Percentiles rank a stretch among this genome's conserved stretches.
These are phyloP conservation scores for Hordeum marinum DNA, from an alignment of 176 grass and related monocot genomes.

Conservation along the genomic window DNA sequence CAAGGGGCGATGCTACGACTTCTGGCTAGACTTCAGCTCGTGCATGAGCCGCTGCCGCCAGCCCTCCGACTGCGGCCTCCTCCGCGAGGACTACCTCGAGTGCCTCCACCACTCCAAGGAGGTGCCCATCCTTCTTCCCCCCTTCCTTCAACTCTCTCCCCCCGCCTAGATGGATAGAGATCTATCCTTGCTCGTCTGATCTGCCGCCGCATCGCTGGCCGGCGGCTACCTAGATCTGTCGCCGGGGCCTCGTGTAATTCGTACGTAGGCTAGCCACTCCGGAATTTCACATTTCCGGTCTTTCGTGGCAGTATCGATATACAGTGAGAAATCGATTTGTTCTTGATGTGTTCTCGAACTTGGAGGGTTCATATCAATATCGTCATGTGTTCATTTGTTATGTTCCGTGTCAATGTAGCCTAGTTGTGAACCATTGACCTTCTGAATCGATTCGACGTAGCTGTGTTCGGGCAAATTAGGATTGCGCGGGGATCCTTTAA, in stretches of 20 bases:
- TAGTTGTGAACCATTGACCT: neutral
- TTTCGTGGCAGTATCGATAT: neutral
- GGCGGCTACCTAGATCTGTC: neutral
- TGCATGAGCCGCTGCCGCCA: constrained; percentile 96
- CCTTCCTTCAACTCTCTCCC: neutral
- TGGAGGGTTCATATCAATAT: neutral
- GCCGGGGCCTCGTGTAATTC: neutral
- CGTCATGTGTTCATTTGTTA: neutral
- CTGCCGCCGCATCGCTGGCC: neutral
- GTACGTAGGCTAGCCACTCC: neutral
- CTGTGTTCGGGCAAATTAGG: neutral
- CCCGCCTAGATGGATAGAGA: neutral
- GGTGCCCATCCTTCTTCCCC: constrained; percentile 16
- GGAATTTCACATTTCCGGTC: neutral
- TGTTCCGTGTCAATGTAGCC: neutral
- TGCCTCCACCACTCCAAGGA: constrained; percentile 99
- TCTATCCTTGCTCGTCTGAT: neutral
- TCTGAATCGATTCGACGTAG: neutral
- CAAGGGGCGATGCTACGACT: constrained; percentile 98
- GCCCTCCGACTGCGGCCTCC: constrained; percentile 84
- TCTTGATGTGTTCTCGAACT: neutral
- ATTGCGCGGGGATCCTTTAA: neutral
- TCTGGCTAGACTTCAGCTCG: constrained; percentile 98
- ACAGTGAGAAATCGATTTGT: neutral
- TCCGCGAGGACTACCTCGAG: constrained; percentile 98